phyloP scores from a whole-genome alignment of 1,284 basidiomycete genomes.

The Vanrija humicola region DNA sequence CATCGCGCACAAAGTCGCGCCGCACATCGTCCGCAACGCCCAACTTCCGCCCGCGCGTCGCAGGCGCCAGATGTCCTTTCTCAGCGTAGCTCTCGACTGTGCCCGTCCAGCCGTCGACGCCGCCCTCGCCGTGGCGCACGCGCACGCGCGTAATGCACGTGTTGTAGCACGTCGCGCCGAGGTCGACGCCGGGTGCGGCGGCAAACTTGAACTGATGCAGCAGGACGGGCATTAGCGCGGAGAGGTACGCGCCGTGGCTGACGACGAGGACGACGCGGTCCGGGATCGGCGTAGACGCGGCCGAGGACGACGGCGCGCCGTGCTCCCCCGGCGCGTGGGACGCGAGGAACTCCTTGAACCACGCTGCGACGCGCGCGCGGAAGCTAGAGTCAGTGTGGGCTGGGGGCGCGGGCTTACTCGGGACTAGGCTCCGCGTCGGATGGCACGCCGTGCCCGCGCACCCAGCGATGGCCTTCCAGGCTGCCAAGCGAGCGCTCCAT shows the following conservation, averaged over 20 bases:
- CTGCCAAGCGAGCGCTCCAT: conserved; percentile 36
- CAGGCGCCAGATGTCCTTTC: conserved; percentile 20
- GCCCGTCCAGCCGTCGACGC: conserved; percentile 16
- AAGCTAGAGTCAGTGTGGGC: conserved; percentile 11
- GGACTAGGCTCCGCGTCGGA: conserved; percentile 27
- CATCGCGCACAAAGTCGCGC: not conserved
- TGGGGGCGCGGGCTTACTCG: conserved; percentile 14
- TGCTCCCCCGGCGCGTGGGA: conserved; percentile 1
- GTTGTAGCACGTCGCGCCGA: conserved; percentile 22
- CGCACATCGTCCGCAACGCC: conserved; percentile 10
- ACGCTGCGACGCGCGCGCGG: conserved; percentile 14
- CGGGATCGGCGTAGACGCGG: not conserved
- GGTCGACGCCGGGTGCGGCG: conserved; percentile 14
- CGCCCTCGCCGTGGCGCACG: conserved; percentile 4
- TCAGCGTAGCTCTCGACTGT: conserved; percentile 27
- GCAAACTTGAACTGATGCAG: conserved; percentile 10
- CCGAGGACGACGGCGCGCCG: not conserved
- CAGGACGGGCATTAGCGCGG: conserved; percentile 23
- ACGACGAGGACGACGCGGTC: conserved; percentile 29
- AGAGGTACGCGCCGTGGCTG: conserved; percentile 44
- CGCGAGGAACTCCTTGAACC: conserved; percentile 20
- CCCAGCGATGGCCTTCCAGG: conserved; percentile 30
- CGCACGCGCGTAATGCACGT: conserved; percentile 33
- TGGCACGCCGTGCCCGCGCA: conserved; percentile 22
- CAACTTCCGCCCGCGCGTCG: not conserved